Percentiles rank a stretch among this genome's conserved stretches.
Conservation (phyloP, 306 rosid genomes). For the Fagus sylvatica region DNA sequence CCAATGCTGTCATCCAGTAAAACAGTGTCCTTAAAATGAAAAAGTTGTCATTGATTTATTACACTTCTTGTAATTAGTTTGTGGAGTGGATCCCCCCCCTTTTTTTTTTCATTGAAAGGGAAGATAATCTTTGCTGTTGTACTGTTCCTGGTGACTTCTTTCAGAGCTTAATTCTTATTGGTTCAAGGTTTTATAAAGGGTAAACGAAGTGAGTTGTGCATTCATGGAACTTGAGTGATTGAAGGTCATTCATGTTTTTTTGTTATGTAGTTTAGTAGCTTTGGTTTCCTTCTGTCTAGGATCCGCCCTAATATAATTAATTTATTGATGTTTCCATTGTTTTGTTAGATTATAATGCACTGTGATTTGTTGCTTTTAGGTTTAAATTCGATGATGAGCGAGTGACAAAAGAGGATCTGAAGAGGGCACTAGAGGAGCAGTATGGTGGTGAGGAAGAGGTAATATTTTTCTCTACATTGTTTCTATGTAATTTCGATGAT, state of each 20-base stretch:
- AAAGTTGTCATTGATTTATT: too few relatives aligned
- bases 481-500: not conserved
- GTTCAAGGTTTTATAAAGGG: not conserved
- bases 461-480: slow-evolving; percentile 1
- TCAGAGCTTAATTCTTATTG: not conserved
- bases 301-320: not conserved
- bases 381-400: slow-evolving; percentile 93
- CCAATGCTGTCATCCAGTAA: too few relatives aligned
- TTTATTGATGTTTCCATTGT: not conserved
- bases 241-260: not conserved
- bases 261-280: not conserved
- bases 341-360: not conserved
- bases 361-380: slow-evolving; percentile 36
- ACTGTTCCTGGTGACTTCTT: not conserved
- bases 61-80: too few relatives aligned
- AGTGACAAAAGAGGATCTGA: slow-evolving; percentile 80
- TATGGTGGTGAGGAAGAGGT: slow-evolving; percentile 98
- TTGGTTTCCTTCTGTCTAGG: not conserved
- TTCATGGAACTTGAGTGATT: not conserved
- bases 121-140: not conserved
- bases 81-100: too few relatives aligned
- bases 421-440: slow-evolving; percentile 95
- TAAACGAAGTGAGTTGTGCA: not conserved
- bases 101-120: not conserved
- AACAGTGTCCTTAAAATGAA: too few relatives aligned